phyloP scores from a whole-genome alignment of 2,329 filamentous ascomycete species.

The Calonectria hawksworthii region DNA sequence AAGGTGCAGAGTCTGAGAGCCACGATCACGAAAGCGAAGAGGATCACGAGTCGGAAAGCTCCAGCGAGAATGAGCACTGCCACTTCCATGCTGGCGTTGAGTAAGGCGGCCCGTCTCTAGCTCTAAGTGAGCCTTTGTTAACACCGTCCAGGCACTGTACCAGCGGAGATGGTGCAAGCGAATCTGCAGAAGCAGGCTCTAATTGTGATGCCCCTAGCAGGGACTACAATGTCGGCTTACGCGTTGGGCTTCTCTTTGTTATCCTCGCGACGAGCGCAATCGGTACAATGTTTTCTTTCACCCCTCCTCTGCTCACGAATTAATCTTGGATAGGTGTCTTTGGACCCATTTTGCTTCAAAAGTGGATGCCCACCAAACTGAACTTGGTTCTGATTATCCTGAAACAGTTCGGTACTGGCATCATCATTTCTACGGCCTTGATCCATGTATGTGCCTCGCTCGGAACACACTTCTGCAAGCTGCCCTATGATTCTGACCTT shows the following conservation, averaged over 20 bases:
- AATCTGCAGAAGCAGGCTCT: slow-evolving; percentile 45
- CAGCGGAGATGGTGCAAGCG: slow-evolving; percentile 58
- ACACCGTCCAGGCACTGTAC: slow-evolving; percentile 67
- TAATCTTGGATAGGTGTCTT: slow-evolving; percentile 62
- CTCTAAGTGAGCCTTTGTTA: slow-evolving; percentile 10
- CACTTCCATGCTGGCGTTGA: slow-evolving; percentile 84
- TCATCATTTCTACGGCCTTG: slow-evolving; percentile 80
- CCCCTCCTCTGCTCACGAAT: slow-evolving; percentile 40
- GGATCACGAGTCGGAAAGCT: slow-evolving; percentile 16
- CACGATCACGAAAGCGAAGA: slow-evolving; percentile 36
- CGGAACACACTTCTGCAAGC: background rate
- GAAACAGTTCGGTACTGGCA: slow-evolving; percentile 81
- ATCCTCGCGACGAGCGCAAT: slow-evolving; percentile 77
- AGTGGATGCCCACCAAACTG: slow-evolving; percentile 66
- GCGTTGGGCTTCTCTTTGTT: slow-evolving; percentile 80
- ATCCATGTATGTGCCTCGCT: slow-evolving; percentile 68
- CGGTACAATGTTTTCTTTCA: slow-evolving; percentile 54
- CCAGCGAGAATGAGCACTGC: slow-evolving; percentile 62
- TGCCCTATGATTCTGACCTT: background rate
- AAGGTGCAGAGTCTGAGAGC: slow-evolving; percentile 45
- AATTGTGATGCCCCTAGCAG: slow-evolving; percentile 62
- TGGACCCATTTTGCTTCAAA: slow-evolving; percentile 73
- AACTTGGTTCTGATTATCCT: slow-evolving; percentile 71
- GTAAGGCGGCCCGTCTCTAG: slow-evolving; percentile 58
- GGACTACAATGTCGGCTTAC: slow-evolving; percentile 77